Evolutionary conservation across 2,329 filamentous ascomycete species (phyloP).

Genomic region (Nannizziopsis barbatae): DNA sequence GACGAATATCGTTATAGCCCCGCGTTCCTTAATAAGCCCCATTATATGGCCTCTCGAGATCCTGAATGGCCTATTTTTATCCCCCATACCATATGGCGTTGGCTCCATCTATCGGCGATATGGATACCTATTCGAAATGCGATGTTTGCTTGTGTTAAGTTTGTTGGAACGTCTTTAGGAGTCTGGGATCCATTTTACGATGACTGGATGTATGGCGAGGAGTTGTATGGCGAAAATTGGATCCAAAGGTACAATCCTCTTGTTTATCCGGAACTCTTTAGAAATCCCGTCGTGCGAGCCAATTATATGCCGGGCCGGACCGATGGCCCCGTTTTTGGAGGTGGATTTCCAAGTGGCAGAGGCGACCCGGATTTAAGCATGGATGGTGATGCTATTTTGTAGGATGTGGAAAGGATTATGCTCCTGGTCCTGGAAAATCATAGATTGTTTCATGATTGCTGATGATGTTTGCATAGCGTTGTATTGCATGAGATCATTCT

Average conservation of each 20-base stretch:
- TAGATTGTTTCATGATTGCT: background rate
- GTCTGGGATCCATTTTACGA: slow-evolving; percentile 10
- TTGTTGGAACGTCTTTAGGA: slow-evolving; percentile 1
- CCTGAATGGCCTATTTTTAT: slow-evolving; percentile 46
- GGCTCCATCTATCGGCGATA: slow-evolving; percentile 29
- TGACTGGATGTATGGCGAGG: slow-evolving; percentile 10
- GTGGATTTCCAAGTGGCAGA: background rate
- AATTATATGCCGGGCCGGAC: too few species aligned
- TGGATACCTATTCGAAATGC: slow-evolving; percentile 4
- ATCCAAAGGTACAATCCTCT: slow-evolving; percentile 8
- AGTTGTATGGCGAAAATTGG: slow-evolving; percentile 10
- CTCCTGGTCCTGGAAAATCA: background rate
- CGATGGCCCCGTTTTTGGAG: background rate
- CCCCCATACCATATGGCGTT: slow-evolving; percentile 43
- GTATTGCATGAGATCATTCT: too few species aligned
- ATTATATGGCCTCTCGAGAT: slow-evolving; percentile 41
- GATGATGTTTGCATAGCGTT: background rate
- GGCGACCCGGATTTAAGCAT: slow-evolving; percentile 7
- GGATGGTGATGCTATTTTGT: slow-evolving; percentile 3
- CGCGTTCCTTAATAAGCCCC: slow-evolving; percentile 38
- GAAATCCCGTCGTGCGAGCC: background rate
- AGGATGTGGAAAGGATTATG: background rate
- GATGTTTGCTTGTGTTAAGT: slow-evolving; percentile 7
- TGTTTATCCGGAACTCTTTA: slow-evolving; percentile 8
- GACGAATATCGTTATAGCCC: slow-evolving; percentile 43